Evolutionary conservation across 331 rosid genomes (phyloP).

Genomic region (Telfairia occidentalis): DNA sequence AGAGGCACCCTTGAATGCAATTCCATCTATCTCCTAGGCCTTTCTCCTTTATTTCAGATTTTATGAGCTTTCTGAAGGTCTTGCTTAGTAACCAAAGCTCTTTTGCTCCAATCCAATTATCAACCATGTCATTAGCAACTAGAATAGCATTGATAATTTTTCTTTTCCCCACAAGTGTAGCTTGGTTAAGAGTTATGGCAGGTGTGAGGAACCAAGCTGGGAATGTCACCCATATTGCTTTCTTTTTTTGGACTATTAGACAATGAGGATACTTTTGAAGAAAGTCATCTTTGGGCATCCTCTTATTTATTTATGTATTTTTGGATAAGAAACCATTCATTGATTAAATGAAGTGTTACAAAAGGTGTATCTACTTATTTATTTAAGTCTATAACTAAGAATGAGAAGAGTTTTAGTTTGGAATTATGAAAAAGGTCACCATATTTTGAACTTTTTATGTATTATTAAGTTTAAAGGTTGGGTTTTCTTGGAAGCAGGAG

Average conservation of each 20-base stretch:
- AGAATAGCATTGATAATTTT: background rate
- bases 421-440: background rate
- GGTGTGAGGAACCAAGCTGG: background rate
- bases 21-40: background rate
- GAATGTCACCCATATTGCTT: background rate
- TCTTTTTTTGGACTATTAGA: background rate
- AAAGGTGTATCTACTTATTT: background rate
- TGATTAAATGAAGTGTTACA: too few relatives aligned
- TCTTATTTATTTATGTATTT: background rate
- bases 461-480: conserved; percentile 18
- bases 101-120: background rate
- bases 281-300: background rate
- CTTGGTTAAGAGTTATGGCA: background rate
- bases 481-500: conserved; percentile 35
- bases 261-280: background rate
- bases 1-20: background rate
- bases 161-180: background rate
- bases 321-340: too few relatives aligned
- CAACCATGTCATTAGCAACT: background rate
- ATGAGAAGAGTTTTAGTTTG: background rate
- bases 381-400: background rate
- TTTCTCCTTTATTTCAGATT: background rate
- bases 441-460: background rate
- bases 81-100: background rate
- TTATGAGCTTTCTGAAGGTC: background rate